These are phyloP conservation scores for Raddia guianensis DNA, from an alignment of 176 grass and related monocot species.

Conservation along the genomic window DNA sequence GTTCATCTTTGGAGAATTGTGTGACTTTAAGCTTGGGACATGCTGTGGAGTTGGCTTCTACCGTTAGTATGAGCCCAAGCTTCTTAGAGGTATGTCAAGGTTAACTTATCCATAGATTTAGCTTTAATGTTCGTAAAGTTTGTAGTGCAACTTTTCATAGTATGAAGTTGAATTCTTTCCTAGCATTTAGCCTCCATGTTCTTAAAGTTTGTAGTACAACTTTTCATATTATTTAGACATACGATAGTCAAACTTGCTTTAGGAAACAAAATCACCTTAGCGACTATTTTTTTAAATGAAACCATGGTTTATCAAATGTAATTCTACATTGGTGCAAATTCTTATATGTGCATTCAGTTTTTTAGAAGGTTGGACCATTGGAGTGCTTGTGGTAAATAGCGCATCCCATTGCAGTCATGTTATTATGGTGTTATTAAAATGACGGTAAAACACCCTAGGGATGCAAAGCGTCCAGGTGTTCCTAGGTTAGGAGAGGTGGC, in stretches of 20 bases:
- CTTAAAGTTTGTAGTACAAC: slow-evolving; percentile 1
- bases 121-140: slow-evolving; percentile 1
- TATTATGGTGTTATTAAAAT: too few species aligned
- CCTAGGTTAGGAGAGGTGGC: too few species aligned
- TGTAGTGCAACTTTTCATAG: neutral
- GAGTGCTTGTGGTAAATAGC: slow-evolving; percentile 12
- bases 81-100: slow-evolving; percentile 77
- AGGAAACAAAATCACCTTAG: slow-evolving; percentile 15
- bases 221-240: slow-evolving; percentile 10
- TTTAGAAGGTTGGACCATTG: neutral
- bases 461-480: too few species aligned
- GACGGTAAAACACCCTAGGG: too few species aligned
- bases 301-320: neutral
- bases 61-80: slow-evolving; percentile 71
- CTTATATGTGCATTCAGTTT: neutral
- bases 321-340: neutral
- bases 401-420: neutral
- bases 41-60: slow-evolving; percentile 70
- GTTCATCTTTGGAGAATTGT: slow-evolving; percentile 82
- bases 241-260: neutral
- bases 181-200: slow-evolving; percentile 29
- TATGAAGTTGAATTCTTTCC: neutral
- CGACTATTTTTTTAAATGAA: neutral
- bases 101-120: slow-evolving; percentile 27
- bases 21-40: slow-evolving; percentile 83